A percentile compares a stretch with the other conserved stretches of the same genome.
These are phyloP conservation scores for Pichia nakasei DNA, from an alignment of 805 yeast genomes.

Conservation along the genomic window DNA sequence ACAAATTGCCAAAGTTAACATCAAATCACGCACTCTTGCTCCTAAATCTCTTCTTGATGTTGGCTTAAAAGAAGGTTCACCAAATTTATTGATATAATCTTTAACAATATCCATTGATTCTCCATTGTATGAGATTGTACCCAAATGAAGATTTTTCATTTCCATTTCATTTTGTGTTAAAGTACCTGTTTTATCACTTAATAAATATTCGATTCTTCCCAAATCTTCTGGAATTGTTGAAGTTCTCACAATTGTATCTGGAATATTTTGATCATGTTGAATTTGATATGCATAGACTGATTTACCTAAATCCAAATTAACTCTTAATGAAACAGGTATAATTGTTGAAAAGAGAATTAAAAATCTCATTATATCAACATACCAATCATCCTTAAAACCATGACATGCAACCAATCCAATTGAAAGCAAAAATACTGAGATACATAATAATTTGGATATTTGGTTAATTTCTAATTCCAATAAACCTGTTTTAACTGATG, in stretches of 20 bases:
- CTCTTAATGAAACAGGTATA: slow-evolving; percentile 92
- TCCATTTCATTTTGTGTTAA: slow-evolving; percentile 98
- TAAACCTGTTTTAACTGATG: slow-evolving; percentile 84
- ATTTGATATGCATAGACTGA: slow-evolving; percentile 94
- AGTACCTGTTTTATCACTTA: slow-evolving; percentile 95
- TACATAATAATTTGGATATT: slow-evolving; percentile 80
- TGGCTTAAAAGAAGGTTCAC: slow-evolving; percentile 20
- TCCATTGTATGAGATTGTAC: slow-evolving; percentile 84
- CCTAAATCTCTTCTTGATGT: slow-evolving; percentile 60
- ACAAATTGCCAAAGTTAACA: slow-evolving; percentile 81
- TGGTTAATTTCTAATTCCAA: slow-evolving; percentile 86
- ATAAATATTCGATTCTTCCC: slow-evolving; percentile 87
- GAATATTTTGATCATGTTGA: slow-evolving; percentile 74
- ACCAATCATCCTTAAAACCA: slow-evolving; percentile 73
- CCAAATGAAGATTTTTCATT: slow-evolving; percentile 84
- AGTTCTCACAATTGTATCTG: slow-evolving; percentile 88
- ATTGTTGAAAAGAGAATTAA: slow-evolving; percentile 88
- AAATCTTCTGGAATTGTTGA: slow-evolving; percentile 97
- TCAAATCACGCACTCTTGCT: slow-evolving; percentile 67
- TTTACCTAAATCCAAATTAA: slow-evolving; percentile 89
- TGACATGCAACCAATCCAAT: slow-evolving; percentile 69
- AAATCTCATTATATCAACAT: slow-evolving; percentile 82
- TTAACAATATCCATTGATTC: slow-evolving; percentile 87
- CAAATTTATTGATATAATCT: slow-evolving; percentile 42
- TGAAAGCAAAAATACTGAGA: slow-evolving; percentile 73